phyloP scores from a whole-genome alignment of 345 rosid species.

The Eucalyptus regnans region DNA sequence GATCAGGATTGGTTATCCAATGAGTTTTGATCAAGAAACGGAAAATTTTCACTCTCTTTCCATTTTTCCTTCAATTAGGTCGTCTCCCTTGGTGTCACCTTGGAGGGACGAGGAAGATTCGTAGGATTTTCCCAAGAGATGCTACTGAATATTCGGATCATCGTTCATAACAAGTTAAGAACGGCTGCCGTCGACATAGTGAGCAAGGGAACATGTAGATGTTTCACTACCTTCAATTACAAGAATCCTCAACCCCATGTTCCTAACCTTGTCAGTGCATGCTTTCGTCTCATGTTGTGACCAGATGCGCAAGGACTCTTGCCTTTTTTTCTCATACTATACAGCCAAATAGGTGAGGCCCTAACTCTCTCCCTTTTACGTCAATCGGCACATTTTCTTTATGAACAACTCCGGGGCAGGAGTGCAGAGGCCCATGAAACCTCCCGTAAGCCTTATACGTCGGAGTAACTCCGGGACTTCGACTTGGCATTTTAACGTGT shows the following conservation, averaged over 20 bases:
- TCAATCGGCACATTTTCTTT: not conserved
- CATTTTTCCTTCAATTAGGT: not conserved
- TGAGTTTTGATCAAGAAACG: not conserved
- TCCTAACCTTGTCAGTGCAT: not conserved
- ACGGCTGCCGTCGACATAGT: not conserved
- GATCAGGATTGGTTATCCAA: slow-evolving; percentile 9
- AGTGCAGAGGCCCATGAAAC: not conserved
- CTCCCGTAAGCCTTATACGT: not conserved
- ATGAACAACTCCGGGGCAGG: not conserved
- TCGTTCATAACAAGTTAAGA: not conserved
- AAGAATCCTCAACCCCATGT: not conserved
- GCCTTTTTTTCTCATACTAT: not conserved
- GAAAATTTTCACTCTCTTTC: not conserved
- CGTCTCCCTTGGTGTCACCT: not conserved
- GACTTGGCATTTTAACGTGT: not conserved
- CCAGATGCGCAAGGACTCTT: not conserved
- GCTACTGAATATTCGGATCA: slow-evolving; percentile 10
- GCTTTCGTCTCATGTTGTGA: not conserved
- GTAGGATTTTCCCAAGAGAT: slow-evolving; percentile 3
- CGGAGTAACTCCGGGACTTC: too few relatives aligned
- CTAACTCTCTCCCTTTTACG: not conserved
- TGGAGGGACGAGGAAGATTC: not conserved
- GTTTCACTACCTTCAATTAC: not conserved
- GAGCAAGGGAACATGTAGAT: not conserved
- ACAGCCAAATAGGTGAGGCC: not conserved